These are phyloP conservation scores for Ochromonadaceae sp. DNA, from an alignment of 352 stramenopile genomes.

Conservation along the genomic window DNA sequence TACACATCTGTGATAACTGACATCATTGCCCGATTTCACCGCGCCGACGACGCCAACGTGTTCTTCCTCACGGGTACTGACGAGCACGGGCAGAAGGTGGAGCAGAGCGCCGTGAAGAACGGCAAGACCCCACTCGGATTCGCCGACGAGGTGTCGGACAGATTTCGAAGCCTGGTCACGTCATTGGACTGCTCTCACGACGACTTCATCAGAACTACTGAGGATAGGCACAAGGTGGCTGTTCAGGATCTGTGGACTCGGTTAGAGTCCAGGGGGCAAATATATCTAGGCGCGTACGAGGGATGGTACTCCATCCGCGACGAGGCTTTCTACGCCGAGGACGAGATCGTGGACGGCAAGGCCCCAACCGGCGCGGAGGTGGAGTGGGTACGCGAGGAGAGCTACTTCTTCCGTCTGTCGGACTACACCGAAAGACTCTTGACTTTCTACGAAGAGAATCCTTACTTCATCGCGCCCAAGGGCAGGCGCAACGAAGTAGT, in stretches of 20 bases:
- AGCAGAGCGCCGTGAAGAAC: slow-evolving; percentile 68
- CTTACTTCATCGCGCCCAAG: slow-evolving; percentile 72
- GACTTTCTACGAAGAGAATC: slow-evolving; percentile 52
- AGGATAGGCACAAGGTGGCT: slow-evolving; percentile 67
- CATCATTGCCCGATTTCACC: slow-evolving; percentile 55
- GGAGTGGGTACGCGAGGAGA: slow-evolving; percentile 87
- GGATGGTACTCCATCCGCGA: slow-evolving; percentile 98
- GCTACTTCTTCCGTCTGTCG: slow-evolving; percentile 95
- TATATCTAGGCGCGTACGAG: slow-evolving; percentile 92
- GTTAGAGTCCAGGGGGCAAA: slow-evolving; percentile 67
- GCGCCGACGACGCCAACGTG: slow-evolving; percentile 55
- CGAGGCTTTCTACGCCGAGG: slow-evolving; percentile 93
- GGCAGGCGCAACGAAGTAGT: slow-evolving; percentile 75
- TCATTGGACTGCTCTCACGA: slow-evolving; percentile 75
- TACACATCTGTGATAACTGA: slow-evolving; percentile 73
- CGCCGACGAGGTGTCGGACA: slow-evolving; percentile 69
- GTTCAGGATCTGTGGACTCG: slow-evolving; percentile 75
- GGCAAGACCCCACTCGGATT: slow-evolving; percentile 68
- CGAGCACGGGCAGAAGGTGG: slow-evolving; percentile 93
- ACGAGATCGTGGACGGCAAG: slow-evolving; percentile 75
- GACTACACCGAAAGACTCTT: slow-evolving; percentile 78
- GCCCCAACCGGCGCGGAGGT: slow-evolving; percentile 58
- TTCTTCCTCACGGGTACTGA: slow-evolving; percentile 94
- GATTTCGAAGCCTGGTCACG: slow-evolving; percentile 70
- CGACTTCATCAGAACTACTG: slow-evolving; percentile 92